Conservation (phyloP, 345 rosid species). For the Odontarrhena argentea region DNA sequence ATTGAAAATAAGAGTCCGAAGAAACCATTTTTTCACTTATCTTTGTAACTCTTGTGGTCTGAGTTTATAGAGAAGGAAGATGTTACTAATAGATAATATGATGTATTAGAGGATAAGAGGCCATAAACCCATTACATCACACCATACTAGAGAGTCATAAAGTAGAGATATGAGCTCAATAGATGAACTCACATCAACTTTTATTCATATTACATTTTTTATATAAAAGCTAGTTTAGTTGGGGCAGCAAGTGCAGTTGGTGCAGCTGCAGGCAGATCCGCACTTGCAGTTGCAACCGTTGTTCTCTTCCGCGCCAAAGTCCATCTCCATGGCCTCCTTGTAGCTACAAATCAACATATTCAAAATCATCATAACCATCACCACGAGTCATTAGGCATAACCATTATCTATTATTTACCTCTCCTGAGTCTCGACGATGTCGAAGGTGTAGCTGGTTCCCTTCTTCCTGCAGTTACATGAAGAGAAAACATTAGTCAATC, state of each 20-base stretch:
- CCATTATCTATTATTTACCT: conserved; percentile 44
- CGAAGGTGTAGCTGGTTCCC: conserved; percentile 60
- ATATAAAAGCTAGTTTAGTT: neutral
- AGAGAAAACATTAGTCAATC: conserved; percentile 6
- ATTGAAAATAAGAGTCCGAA: conserved; percentile 16
- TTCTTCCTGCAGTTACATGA: conserved; percentile 59
- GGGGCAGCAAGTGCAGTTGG: conserved; percentile 67
- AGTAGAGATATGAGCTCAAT: conserved; percentile 20
- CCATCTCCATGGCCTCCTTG: conserved; percentile 49
- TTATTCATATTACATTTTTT: conserved; percentile 41
- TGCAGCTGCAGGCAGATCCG: conserved; percentile 69
- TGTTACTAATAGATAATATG: conserved; percentile 17
- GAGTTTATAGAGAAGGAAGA: neutral
- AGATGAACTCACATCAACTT: conserved; percentile 13
- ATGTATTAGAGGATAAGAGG: conserved; percentile 26
- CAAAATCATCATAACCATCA: conserved; percentile 6
- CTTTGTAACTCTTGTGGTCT: neutral
- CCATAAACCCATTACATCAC: conserved; percentile 27
- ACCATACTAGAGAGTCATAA: conserved; percentile 26
- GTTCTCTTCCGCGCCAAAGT: conserved; percentile 47
- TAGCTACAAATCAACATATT: conserved; percentile 47
- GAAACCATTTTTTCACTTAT: neutral
- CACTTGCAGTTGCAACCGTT: conserved; percentile 76
- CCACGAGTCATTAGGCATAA: neutral
- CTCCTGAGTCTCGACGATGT: conserved; percentile 62